These are phyloP conservation scores for Geosmithia flava DNA, from an alignment of 2,329 filamentous ascomycete genomes.

Conservation along the genomic window DNA sequence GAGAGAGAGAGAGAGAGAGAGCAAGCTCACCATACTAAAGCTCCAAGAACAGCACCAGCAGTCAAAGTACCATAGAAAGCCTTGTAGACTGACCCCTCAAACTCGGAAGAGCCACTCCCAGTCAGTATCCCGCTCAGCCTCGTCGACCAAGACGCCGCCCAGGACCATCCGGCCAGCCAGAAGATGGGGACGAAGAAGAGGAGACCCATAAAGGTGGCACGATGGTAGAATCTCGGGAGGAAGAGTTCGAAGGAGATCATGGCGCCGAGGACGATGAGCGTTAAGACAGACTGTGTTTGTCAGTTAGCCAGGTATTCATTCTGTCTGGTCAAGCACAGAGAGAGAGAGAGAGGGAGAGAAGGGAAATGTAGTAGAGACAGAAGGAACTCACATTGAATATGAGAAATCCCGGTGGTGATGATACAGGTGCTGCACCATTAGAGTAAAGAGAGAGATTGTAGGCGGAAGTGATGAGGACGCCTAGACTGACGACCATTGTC, in stretches of 20 bases:
- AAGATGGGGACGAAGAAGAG: constrained; percentile 26
- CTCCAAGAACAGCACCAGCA: constrained; percentile 25
- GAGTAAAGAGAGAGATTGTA: constrained; percentile 24
- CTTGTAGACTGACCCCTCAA: constrained; percentile 5
- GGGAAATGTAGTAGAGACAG: neutral
- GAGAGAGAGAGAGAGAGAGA: neutral
- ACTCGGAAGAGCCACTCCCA: too few relatives aligned
- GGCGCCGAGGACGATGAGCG: constrained; percentile 25
- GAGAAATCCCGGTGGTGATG: constrained; percentile 23
- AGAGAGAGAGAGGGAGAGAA: neutral
- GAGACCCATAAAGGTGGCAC: constrained; percentile 20
- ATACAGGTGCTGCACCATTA: constrained; percentile 7
- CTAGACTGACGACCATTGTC: constrained; percentile 24
- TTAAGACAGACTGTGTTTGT: constrained; percentile 22
- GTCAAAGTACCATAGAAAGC: constrained; percentile 6
- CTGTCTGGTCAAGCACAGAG: constrained; percentile 2
- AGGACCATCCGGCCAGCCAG: constrained; percentile 30
- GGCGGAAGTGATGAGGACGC: constrained; percentile 24
- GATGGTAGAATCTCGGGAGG: constrained; percentile 22
- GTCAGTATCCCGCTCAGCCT: neutral
- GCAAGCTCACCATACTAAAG: neutral
- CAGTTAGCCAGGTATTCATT: constrained; percentile 1
- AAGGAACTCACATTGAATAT: constrained; percentile 30
- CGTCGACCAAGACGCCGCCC: constrained; percentile 15
- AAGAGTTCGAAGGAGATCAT: constrained; percentile 21